phyloP scores from a whole-genome alignment of 2,329 filamentous ascomycete genomes.

The Coniochaeta sp. region DNA sequence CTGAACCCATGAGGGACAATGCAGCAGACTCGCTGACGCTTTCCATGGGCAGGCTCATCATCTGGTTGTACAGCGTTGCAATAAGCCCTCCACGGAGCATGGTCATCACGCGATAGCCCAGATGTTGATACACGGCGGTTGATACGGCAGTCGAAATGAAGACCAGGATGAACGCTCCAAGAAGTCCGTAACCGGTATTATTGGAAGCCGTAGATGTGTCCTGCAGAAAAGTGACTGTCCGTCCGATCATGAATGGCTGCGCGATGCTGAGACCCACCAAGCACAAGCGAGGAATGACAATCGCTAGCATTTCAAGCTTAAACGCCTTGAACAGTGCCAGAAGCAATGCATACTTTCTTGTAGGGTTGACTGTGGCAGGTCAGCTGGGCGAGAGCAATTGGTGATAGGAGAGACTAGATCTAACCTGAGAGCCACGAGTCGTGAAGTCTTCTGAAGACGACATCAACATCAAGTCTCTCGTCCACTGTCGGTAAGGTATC shows the following conservation, averaged over 20 bases:
- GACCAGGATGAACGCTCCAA: not conserved
- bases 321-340: not conserved
- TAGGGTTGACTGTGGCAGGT: no score
- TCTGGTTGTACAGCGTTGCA: not conserved
- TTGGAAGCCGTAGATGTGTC: not conserved
- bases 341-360: not conserved
- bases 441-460: no score
- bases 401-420: no score
- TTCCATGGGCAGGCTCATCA: not conserved
- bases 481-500: not conserved
- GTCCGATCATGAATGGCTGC: not conserved
- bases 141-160: not conserved
- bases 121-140: not conserved
- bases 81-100: not conserved
- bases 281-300: not conserved
- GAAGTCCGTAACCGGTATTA: not conserved
- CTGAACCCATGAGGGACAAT: not conserved
- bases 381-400: no score
- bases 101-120: not conserved
- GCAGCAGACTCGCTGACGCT: not conserved
- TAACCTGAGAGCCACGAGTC: not conserved
- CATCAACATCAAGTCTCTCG: not conserved
- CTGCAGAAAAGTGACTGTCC: not conserved
- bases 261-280: not conserved
- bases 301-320: not conserved